Evolutionary conservation across 1,284 basidiomycete genomes (phyloP), one percentile per base, ranked within the genome.

Genomic region (Ceratobasidium sp.): DNA sequence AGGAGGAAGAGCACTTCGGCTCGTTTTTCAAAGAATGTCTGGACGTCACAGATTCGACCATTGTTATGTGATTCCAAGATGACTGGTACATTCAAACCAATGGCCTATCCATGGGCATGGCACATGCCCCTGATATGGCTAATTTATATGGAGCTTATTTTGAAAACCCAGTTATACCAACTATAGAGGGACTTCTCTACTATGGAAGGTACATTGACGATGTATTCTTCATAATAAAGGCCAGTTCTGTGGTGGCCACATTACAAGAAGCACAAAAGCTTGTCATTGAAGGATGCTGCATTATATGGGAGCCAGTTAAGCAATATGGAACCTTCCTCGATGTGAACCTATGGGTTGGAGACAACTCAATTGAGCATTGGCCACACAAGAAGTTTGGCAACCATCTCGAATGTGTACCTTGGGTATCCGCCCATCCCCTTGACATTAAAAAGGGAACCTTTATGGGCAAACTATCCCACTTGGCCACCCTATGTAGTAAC

Each of bases 121-220:
- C 77, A 1, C 62, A 71, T 25, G 72, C 73, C 3, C 78, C 77
- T 0, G 77, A 78, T 47, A 39, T 80, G 4, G 77, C 78, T 3
- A 79, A 79, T 59, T 67, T 78, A 0, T 79, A 72, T 59, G 78
- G 77, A 1, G 57, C 27, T 14, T 73, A 56, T 1, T 76, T 60
- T 49, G 77, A 79, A 67, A 49, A 64, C 6, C 33, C 70, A 21
- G 14, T 33, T n/a, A 39, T 72, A 13, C 72, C 76, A 23, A 25
- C 73, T 13, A 41, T 68, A 16, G 50, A 75, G 2, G 13, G 69
- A n/a, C 54, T 79, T 39, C 60, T 72, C 0, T 79, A 79, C 68
- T 80, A 79, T 69, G 75, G 78, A 0, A 64, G 78, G 2, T 81
- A 78, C 69, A 79, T 80, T 71, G 78, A 80, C 70, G 79, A 81